Evolutionary conservation across 2,329 filamentous ascomycete species (phyloP).

Genomic region (Helotiales sp.): DNA sequence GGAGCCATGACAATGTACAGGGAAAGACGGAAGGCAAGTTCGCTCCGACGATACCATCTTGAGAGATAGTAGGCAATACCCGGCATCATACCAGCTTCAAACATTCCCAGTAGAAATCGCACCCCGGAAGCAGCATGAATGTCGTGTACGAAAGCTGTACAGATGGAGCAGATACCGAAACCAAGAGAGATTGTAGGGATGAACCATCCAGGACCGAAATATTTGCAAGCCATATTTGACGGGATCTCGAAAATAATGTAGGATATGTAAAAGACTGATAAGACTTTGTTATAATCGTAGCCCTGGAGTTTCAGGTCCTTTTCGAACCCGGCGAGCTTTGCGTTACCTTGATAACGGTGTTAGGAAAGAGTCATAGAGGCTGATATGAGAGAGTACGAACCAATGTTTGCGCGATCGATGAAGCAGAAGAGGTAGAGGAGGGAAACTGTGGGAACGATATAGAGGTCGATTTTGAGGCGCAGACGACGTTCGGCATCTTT

Average conservation of each 20-base stretch:
- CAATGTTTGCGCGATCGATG: constrained; percentile 74
- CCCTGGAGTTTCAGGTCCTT: constrained; percentile 57
- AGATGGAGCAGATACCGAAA: constrained; percentile 64
- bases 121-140: constrained; percentile 52
- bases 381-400: constrained; percentile 38
- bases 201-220: constrained; percentile 71
- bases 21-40: constrained; percentile 66
- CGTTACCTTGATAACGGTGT: constrained; percentile 55
- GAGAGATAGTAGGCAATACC: constrained; percentile 74
- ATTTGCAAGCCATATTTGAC: constrained; percentile 67
- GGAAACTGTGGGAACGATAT: constrained; percentile 64
- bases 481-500: constrained; percentile 56
- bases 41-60: constrained; percentile 69
- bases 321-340: constrained; percentile 64
- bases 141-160: constrained; percentile 63
- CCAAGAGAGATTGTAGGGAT: constrained; percentile 60
- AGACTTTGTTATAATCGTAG: constrained; percentile 68
- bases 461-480: constrained; percentile 64
- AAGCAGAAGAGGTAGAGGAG: constrained; percentile 72
- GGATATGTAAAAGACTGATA: constrained; percentile 70
- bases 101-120: constrained; percentile 66
- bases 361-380: not conserved
- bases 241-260: constrained; percentile 74
- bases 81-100: constrained; percentile 65
- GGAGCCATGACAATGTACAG: constrained; percentile 72